Percentiles rank a stretch among this genome's conserved stretches.
Evolutionary conservation across 192 early-diverging fungal species (phyloP).

Genomic region (Pilobolus umbonatus): DNA sequence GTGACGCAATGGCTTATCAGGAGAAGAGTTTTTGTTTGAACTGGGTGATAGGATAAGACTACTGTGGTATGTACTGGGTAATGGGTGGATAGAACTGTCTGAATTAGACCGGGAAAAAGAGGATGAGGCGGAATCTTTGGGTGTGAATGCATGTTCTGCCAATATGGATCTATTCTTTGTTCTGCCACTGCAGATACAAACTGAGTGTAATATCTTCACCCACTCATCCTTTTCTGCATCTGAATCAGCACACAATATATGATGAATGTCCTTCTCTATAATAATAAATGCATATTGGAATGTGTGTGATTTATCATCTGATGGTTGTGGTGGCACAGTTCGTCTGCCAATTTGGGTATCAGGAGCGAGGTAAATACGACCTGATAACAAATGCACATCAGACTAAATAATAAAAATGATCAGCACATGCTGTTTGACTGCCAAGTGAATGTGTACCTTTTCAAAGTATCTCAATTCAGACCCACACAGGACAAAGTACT

Average conservation of each 20-base stretch:
- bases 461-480: conserved; percentile 80
- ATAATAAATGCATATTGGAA: conserved; percentile 80
- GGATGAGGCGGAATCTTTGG: conserved; percentile 36
- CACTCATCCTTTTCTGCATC: conserved; percentile 89
- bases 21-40: neutral
- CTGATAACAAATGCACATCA: no score
- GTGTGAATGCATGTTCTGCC: conserved; percentile 36
- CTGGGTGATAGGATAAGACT: conserved; percentile 21
- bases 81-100: conserved; percentile 70
- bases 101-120: conserved; percentile 43
- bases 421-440: no score
- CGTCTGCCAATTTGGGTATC: conserved; percentile 66
- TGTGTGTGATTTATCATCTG: conserved; percentile 16
- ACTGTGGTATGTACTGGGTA: no score
- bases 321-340: no score
- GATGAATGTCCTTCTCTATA: conserved; percentile 59
- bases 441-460: conserved; percentile 42
- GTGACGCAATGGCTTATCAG: neutral
- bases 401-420: no score
- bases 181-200: conserved; percentile 80
- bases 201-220: conserved; percentile 51
- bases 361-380: conserved; percentile 65
- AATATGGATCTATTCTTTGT: conserved; percentile 87
- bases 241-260: conserved; percentile 86
- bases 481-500: conserved; percentile 72